A percentile compares a stretch with the other conserved stretches of the same genome.
Conservation (phyloP, 2,329 filamentous ascomycete species). For the Aspergillus niger region DNA sequence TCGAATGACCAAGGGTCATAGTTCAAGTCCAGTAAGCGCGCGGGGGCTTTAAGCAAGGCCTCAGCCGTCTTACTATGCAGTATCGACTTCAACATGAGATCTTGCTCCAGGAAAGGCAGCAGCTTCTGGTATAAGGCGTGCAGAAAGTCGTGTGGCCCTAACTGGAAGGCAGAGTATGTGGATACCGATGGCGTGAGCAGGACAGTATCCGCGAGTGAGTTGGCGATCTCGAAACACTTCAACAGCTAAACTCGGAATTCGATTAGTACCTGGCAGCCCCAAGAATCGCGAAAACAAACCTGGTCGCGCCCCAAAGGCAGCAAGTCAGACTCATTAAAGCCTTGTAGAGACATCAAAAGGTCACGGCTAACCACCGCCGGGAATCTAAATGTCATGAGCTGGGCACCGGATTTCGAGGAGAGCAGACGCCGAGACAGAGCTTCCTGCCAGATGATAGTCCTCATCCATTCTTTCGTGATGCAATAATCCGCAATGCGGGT, state of each 20-base stretch:
- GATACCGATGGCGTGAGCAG: slow-evolving; percentile 19
- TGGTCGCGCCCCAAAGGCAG: slow-evolving; percentile 35
- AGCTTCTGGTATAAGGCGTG: slow-evolving; percentile 35
- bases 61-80: slow-evolving; percentile 33
- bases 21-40: slow-evolving; percentile 14
- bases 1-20: background rate
- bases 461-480: slow-evolving; percentile 37
- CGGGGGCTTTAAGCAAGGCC: slow-evolving; percentile 28
- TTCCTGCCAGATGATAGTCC: slow-evolving; percentile 36
- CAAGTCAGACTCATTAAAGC: slow-evolving; percentile 29
- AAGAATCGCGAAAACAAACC: slow-evolving; percentile 17
- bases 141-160: slow-evolving; percentile 32
- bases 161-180: slow-evolving; percentile 14
- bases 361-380: slow-evolving; percentile 29
- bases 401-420: slow-evolving; percentile 25
- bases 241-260: slow-evolving; percentile 22
- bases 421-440: slow-evolving; percentile 29
- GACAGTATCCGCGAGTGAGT: slow-evolving; percentile 33
- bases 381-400: slow-evolving; percentile 30
- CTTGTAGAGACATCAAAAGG: slow-evolving; percentile 27
- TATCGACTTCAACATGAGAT: slow-evolving; percentile 28
- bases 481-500: slow-evolving; percentile 31
- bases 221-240: slow-evolving; percentile 37
- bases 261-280: background rate
- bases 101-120: slow-evolving; percentile 31